Evolutionary conservation across 106 monocot species (phyloP).

Genomic region (Dendrobium nobile): DNA sequence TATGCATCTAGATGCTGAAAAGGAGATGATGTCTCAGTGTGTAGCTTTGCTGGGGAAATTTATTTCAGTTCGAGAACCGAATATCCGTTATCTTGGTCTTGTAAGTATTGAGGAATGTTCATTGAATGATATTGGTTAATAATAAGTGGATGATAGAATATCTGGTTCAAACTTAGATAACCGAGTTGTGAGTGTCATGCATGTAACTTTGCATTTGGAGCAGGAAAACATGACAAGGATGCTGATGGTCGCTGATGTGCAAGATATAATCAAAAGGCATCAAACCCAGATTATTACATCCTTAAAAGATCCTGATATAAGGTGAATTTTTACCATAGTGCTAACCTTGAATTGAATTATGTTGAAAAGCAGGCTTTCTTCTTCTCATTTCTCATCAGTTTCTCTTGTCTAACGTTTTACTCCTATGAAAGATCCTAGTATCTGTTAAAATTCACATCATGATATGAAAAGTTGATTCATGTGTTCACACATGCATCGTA

Average conservation of each 20-base stretch:
- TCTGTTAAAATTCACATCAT: neutral
- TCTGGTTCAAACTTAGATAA: neutral
- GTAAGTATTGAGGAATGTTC: constrained; percentile 34
- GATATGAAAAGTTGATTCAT: neutral
- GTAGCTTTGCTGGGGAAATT: constrained; percentile 98
- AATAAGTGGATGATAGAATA: neutral
- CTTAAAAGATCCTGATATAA: constrained; percentile 97
- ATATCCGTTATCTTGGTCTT: constrained; percentile 97
- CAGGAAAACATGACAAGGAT: constrained; percentile 99
- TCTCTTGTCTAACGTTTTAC: neutral
- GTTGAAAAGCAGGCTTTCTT: neutral
- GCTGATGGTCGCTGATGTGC: constrained; percentile 95
- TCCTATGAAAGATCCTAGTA: neutral
- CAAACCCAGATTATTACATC: constrained; percentile 96
- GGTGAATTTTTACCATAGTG: constrained; percentile 26
- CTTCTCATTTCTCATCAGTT: neutral
- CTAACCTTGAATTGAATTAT: neutral
- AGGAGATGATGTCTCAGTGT: constrained; percentile 99
- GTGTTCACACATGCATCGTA: neutral
- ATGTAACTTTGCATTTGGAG: constrained; percentile 9
- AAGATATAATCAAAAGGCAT: constrained; percentile 96
- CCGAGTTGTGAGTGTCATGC: neutral
- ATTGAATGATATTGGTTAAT: neutral
- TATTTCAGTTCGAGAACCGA: constrained; percentile 95
- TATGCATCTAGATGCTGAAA: constrained; percentile 99